Conservation (phyloP, 768 basidiomycete genomes). For the Suillus plorans region DNA sequence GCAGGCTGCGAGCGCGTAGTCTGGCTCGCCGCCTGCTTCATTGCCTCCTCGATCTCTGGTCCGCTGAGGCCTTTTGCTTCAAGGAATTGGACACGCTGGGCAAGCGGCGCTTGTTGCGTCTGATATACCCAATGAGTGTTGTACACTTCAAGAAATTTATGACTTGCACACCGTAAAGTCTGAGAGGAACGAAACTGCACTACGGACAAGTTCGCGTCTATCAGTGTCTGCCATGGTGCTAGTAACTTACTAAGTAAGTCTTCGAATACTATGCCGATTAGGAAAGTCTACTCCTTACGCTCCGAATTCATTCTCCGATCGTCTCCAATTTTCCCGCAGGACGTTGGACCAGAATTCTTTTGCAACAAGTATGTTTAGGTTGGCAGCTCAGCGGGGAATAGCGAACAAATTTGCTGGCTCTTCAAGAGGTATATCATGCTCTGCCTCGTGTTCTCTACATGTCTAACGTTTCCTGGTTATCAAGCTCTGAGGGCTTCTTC, state of each 20-base stretch:
- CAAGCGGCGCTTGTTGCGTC: constrained; percentile 75
- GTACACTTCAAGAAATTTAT: not conserved
- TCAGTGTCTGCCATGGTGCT: constrained; percentile 48
- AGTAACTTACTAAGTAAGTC: not conserved
- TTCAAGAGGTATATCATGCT: constrained; percentile 11
- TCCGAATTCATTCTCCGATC: constrained; percentile 30
- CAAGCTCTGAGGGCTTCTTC: constrained; percentile 10
- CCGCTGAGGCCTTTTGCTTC: constrained; percentile 88
- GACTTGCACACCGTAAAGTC: constrained; percentile 67
- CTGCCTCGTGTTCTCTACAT: not conserved
- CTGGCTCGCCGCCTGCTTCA: constrained; percentile 57
- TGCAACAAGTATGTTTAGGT: constrained; percentile 28
- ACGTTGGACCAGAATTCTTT: constrained; percentile 8
- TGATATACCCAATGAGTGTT: constrained; percentile 30
- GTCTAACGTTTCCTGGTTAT: not conserved
- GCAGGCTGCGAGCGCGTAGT: constrained; percentile 13
- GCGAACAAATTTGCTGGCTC: constrained; percentile 15
- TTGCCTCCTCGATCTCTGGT: constrained; percentile 82
- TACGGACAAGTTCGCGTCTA: constrained; percentile 72
- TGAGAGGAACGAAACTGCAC: constrained; percentile 82
- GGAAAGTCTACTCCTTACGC: constrained; percentile 6
- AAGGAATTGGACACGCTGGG: constrained; percentile 91
- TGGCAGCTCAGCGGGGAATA: constrained; percentile 24
- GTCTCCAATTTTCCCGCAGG: constrained; percentile 13
- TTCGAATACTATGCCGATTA: not conserved